Evolutionary conservation across 116 monocot species (phyloP).

Genomic region (Phalaenopsis hybrid): DNA sequence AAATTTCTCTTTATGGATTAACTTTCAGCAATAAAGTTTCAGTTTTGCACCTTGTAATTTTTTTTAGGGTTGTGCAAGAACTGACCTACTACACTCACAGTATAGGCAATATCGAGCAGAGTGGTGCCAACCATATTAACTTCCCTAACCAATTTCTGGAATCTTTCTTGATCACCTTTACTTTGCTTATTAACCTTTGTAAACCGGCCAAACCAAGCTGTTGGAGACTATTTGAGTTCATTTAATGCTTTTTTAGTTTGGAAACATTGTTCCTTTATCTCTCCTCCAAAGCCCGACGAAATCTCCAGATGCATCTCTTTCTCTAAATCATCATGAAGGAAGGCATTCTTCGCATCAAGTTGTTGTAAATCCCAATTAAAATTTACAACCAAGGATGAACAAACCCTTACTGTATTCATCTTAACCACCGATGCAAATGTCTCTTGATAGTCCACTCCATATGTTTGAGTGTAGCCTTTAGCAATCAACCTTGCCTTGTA

Average conservation of each 20-base stretch:
- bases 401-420: background rate
- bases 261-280: background rate
- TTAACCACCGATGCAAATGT: background rate
- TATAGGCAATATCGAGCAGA: background rate
- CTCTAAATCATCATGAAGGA: background rate
- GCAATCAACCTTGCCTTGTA: background rate
- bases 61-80: background rate
- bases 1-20: background rate
- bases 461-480: background rate
- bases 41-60: background rate
- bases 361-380: too few species aligned
- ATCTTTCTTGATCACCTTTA: background rate
- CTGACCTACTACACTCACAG: background rate
- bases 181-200: background rate
- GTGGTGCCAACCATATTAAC: background rate
- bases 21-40: background rate
- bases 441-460: background rate
- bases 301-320: background rate
- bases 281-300: background rate
- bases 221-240: background rate
- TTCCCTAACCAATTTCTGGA: background rate
- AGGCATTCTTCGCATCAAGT: background rate
- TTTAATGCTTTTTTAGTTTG: background rate
- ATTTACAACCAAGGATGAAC: background rate
- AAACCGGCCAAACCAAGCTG: background rate